phyloP scores from a whole-genome alignment of 2,329 filamentous ascomycete species.

The Monilinia fructigena region DNA sequence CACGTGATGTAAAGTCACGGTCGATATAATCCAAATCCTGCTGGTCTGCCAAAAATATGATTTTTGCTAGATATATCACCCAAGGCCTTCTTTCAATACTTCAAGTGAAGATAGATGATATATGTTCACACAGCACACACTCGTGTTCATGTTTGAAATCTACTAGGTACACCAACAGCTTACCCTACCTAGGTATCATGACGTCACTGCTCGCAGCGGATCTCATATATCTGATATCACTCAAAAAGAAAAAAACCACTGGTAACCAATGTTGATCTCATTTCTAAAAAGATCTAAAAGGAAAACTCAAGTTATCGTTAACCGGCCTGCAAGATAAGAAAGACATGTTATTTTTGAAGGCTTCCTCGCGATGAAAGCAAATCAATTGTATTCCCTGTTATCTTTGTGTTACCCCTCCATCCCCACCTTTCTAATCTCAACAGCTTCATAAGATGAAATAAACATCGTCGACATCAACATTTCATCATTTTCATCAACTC shows the following conservation, averaged over 20 bases:
- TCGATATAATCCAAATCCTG: neutral
- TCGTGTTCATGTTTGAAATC: neutral
- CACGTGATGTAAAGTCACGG: neutral
- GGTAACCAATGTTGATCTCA: neutral
- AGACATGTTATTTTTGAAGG: neutral
- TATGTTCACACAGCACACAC: neutral
- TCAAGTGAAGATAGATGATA: neutral
- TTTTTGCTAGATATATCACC: too few species aligned
- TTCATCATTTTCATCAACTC: neutral
- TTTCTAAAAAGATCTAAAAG: neutral
- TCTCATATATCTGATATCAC: neutral
- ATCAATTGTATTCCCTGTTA: slow-evolving; percentile 2
- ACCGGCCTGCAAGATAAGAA: too few species aligned
- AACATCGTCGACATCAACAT: neutral
- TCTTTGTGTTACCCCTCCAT: neutral
- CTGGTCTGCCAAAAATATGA: too few species aligned
- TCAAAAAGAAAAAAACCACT: neutral
- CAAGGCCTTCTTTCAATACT: neutral
- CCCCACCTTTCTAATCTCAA: neutral
- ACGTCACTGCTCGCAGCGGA: neutral
- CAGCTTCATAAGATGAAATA: neutral
- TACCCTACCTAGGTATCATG: neutral
- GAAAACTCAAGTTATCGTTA: too few species aligned
- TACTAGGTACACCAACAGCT: too few species aligned
- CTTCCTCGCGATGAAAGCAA: neutral